Base-by-base conservation (phyloP, 139 green algal genomes). In the Spirogloea muscicola region DNA sequence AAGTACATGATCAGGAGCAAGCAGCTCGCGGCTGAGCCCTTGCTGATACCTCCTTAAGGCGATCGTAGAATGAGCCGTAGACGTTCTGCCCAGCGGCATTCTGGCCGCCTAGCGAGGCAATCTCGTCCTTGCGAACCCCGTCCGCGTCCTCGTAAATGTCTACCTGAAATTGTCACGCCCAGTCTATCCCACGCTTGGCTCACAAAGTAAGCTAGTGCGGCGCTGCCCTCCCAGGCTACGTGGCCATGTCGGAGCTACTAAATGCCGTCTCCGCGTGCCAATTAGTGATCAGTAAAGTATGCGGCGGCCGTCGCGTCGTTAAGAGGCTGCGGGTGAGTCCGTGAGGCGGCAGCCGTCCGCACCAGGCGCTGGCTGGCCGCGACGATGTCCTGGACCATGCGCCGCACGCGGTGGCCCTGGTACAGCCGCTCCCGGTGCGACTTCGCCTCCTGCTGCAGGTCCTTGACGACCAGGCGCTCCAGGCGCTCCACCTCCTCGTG, bases 401-500 rank as follows among this genome's bases (percentile, higher is more conserved):
- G 75, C 0, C 84, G 73, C 39, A 98, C 93, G 0, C 91, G 82
- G 70, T 97, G 91, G 6, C 81, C 86, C 75, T 96, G 91, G 27
- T 79, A 29, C 36, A 94, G 77, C 58, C 84, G 85, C 0, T 91
- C 87, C 49, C 89, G 91, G 81, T 98, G 91, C 0, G 58, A 83
- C 72, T 88, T 90, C 0, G 84, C 43, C 6, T 96, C 89, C 29
- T 83, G 74, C 63, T 89, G 86, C 27, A 96, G 86, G 49, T 97
- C 91, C 44, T 87, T 88, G 0, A 91, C 87, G 16, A 95, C 90
- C 0, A 92, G 46, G 2, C 90, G 86, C 76, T 97, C 93, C 49
- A 92, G 58, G 0, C 88, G 86, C 82, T 98, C 94, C 31, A 95
- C 80, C 55, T 98, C 94, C 64, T 98, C 94, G 62, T 98, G 94